Base-by-base conservation (phyloP, 2,329 filamentous ascomycete genomes). In the Lachnellula occidentalis region DNA sequence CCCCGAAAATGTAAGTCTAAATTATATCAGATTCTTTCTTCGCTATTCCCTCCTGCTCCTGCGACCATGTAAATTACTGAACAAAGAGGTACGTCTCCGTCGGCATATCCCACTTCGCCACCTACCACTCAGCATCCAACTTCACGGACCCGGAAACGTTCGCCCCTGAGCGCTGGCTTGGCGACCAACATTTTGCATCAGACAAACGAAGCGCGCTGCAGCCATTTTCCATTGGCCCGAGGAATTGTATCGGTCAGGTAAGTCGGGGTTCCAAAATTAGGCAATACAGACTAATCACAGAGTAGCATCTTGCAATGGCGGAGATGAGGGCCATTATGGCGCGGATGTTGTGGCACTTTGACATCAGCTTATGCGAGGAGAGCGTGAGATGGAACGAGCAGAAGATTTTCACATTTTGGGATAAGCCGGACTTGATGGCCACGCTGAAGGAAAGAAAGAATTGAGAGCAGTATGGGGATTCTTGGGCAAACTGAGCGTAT, bases 371-470 rank as follows among this genome's bases (percentile, higher is more conserved):
- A 12, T 37, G 49, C 34, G 34, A 48, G 9, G 48, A 48, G 4
- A 36, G 27, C n/a, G 8, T 68, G 2, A 58, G 65, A 34, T 56
- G 56, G 45, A 59, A 68, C 42, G 36, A 60, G 2, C 69, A 78
- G 51, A 79, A 75, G 73, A 58, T 58, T 11, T 68, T 67, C 55
- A 58, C 69, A 1, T 57, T 73, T 48, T 75, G 72, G 72, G 62
- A 63, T 58, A 74, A 71, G 50, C 58, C 61, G 4, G 54, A 21
- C 5, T 42, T 55, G 21, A 47, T 39, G 9, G 48, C 51, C 27
- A 55, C 22, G 17, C 34, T 51, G 21, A 24, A 15, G 15, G 39
- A 15, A 15, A 48, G 48, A 36, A 41, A 51, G 39, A 9, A 24
- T 5, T 39, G 34, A 27, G 27, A 27, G 7, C 7, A 27, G 27